Evolutionary conservation across 371 early-diverging fungal species (phyloP).

Genomic region (Mucor ambiguus): DNA sequence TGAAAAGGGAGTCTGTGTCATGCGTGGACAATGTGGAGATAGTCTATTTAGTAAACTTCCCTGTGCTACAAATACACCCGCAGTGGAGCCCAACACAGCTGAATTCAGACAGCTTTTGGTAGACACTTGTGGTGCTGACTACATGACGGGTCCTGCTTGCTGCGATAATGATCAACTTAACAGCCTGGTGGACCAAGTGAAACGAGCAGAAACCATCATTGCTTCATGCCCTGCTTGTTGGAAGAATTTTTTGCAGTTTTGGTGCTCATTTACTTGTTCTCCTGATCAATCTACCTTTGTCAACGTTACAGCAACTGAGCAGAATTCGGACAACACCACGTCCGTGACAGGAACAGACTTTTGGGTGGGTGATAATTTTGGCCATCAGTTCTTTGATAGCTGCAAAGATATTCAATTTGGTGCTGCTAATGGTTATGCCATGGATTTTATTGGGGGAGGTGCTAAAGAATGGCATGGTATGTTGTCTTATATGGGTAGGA

Average conservation of each 20-base stretch:
- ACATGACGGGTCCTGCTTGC: conserved; percentile 58
- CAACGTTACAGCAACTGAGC: conserved; percentile 54
- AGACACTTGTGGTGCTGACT: conserved; percentile 62
- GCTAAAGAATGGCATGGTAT: conserved; percentile 71
- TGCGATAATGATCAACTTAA: conserved; percentile 66
- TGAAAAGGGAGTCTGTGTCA: conserved; percentile 61
- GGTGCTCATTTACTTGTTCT: conserved; percentile 75
- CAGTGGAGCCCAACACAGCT: conserved; percentile 47
- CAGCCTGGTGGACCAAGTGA: conserved; percentile 52
- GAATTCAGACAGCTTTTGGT: conserved; percentile 51
- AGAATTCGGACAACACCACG: conserved; percentile 24
- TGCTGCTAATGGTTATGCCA: conserved; percentile 67
- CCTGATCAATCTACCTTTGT: conserved; percentile 74
- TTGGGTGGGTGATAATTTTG: conserved; percentile 64
- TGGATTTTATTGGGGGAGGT: conserved; percentile 80
- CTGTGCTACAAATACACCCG: conserved; percentile 55
- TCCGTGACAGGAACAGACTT: conserved; percentile 58
- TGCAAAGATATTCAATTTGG: conserved; percentile 81
- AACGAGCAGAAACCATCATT: conserved; percentile 61
- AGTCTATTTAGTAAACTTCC: conserved; percentile 43
- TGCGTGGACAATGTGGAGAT: conserved; percentile 62
- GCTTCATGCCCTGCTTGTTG: conserved; percentile 80
- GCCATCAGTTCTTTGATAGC: conserved; percentile 67
- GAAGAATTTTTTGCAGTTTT: conserved; percentile 73
- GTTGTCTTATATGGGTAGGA: conserved; percentile 67